phyloP scores from a whole-genome alignment of 352 stramenopile species.

The Phytophthora brassicae region DNA sequence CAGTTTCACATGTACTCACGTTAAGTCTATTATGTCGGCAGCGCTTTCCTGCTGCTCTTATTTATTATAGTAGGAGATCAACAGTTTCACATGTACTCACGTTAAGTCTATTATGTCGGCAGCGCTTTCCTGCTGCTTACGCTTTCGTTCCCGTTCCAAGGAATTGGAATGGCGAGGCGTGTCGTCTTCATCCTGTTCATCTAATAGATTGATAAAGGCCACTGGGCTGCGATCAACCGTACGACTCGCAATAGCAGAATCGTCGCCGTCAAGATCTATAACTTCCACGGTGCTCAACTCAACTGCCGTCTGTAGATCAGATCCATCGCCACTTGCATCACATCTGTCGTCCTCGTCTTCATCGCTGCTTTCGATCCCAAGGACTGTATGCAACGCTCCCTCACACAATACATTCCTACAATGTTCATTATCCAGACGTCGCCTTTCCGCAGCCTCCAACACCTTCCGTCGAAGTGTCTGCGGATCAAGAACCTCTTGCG shows the following conservation, averaged over 20 bases:
- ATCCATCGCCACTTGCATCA: neutral
- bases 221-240: neutral
- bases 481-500: slow-evolving; percentile 16
- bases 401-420: slow-evolving; percentile 31
- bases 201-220: slow-evolving; percentile 17
- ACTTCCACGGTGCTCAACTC: neutral
- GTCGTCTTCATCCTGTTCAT: slow-evolving; percentile 13
- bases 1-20: slow-evolving; percentile 10
- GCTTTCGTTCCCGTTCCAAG: slow-evolving; percentile 10
- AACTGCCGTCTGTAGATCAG: neutral
- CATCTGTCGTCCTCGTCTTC: slow-evolving; percentile 28
- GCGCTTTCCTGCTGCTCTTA: slow-evolving; percentile 7
- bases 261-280: slow-evolving; percentile 19
- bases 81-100: slow-evolving; percentile 4
- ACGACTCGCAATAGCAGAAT: neutral
- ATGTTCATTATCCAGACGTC: slow-evolving; percentile 41
- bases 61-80: too few relatives aligned
- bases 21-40: slow-evolving; percentile 33
- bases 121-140: slow-evolving; percentile 9
- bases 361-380: slow-evolving; percentile 50
- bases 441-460: slow-evolving; percentile 55
- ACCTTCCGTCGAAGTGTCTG: slow-evolving; percentile 40
- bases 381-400: slow-evolving; percentile 36
- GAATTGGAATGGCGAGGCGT: neutral
- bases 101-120: slow-evolving; percentile 35